Conservation (phyloP, 2,329 filamentous ascomycete species). For the Tolypocladium guangdongense region DNA sequence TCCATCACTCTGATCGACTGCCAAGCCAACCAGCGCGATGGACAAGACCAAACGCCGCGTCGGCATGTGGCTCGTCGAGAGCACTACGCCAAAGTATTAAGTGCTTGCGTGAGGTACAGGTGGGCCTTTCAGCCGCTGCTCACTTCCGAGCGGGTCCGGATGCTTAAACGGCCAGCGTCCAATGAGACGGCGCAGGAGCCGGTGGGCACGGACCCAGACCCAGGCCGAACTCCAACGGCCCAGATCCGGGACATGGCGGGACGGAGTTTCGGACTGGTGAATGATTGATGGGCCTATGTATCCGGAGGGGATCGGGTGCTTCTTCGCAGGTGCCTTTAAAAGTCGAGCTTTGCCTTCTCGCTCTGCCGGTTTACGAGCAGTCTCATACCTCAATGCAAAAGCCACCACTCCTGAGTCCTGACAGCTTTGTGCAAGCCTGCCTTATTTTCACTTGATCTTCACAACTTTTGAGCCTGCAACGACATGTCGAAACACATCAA, state of each 20-base stretch:
- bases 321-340: background rate
- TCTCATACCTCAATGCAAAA: background rate
- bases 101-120: background rate
- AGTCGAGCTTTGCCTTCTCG: background rate
- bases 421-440: background rate
- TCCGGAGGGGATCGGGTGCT: background rate
- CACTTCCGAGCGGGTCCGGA: background rate
- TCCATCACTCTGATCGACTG: background rate
- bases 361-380: background rate
- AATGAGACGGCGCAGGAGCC: background rate
- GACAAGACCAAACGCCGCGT: background rate
- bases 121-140: background rate
- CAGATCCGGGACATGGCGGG: background rate
- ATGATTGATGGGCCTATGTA: background rate
- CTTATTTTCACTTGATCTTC: background rate
- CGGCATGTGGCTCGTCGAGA: background rate
- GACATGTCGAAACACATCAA: constrained; percentile 17
- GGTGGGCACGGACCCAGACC: background rate
- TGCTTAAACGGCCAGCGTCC: background rate
- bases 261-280: background rate
- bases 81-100: too few species aligned
- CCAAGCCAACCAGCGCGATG: background rate
- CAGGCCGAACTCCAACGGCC: background rate
- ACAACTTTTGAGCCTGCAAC: background rate
- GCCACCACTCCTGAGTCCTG: background rate